A percentile compares a stretch with the other conserved stretches of the same genome.
These are phyloP conservation scores for Skeletonema potamos DNA, from an alignment of 108 stramenopile genomes.

Conservation along the genomic window DNA sequence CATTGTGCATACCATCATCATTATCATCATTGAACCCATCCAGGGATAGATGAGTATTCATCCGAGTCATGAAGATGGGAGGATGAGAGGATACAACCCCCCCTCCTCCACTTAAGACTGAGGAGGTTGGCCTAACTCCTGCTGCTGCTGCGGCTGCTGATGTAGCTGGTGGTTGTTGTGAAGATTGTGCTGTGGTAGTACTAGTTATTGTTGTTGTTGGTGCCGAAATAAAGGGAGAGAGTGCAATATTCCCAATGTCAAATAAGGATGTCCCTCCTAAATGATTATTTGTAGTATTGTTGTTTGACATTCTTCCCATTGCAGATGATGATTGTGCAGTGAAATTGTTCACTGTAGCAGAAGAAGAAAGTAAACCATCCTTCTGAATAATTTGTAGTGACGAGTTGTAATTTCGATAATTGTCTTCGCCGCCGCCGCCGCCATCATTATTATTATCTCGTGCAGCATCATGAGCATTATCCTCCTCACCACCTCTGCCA, in stretches of 20 bases:
- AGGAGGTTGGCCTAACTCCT: neutral
- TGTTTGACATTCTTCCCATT: neutral
- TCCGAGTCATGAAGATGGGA: slow-evolving; percentile 38
- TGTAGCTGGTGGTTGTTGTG: neutral
- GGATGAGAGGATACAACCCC: slow-evolving; percentile 28
- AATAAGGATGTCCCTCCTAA: slow-evolving; percentile 1
- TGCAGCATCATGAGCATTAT: neutral
- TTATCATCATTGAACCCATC: slow-evolving; percentile 18
- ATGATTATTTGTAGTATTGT: neutral
- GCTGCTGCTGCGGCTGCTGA: neutral
- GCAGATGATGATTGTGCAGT: neutral
- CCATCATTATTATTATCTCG: no score
- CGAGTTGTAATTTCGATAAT: no score
- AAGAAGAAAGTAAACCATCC: neutral
- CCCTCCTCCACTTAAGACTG: slow-evolving; percentile 37
- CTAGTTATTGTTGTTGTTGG: neutral
- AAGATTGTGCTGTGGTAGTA: neutral
- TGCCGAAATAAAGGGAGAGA: slow-evolving; percentile 37
- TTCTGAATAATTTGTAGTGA: neutral
- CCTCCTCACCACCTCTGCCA: neutral
- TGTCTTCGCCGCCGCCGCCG: no score
- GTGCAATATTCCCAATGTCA: slow-evolving; percentile 12
- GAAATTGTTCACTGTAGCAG: neutral
- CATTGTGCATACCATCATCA: slow-evolving; percentile 4
- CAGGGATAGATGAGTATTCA: slow-evolving; percentile 37